Base-by-base conservation (phyloP, 2,329 filamentous ascomycete genomes). In the Cladophialophora immunda region DNA sequence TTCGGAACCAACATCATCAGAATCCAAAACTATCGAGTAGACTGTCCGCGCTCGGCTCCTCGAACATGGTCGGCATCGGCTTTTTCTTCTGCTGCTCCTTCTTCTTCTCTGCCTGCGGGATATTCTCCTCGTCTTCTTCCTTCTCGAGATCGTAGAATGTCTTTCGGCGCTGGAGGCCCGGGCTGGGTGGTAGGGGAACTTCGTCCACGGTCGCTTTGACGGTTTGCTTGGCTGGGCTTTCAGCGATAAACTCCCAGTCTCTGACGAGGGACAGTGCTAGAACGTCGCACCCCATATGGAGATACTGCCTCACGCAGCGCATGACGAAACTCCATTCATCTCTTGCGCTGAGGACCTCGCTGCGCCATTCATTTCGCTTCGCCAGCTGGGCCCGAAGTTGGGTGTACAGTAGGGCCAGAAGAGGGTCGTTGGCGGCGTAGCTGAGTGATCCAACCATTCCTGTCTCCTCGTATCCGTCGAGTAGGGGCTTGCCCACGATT, bases 1-100 rank as follows among this genome's bases (percentile, higher is more conserved):
- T 11, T 25, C 9, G 27, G 45, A 50, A 50, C 78, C 79, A 98
- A 76, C 98, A 95, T 1, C 94, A 50, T 78, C 79, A 98, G 76
- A 98, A 95, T 1, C 94, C 94, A 85, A 98, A 98, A 77, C 87
- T 94, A 82, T 98, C 94, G 73, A 98, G 83, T 75, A 99, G 80
- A 66, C 92, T 94, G 76, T 88, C 92, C 30, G 92, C 86, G 80
- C 97, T 93, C n/a, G 95, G 95, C 78, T 99, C 95, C 73, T 96
- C 86, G 77, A 98, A 98, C 69, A 90, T 89, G 22, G 90, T 93
- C 1, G 93, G 89, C 17, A 89, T 85, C 15, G 86, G 84, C 73
- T 81, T 79, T 73, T 80, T 79, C 71, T 78, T 75, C 34, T 74
- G 70, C 29, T 79, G 74, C 68, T 77, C 19, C 56, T 57, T 41